phyloP scores from a whole-genome alignment of 306 rosid species.

The Gastrolobium villosum region DNA sequence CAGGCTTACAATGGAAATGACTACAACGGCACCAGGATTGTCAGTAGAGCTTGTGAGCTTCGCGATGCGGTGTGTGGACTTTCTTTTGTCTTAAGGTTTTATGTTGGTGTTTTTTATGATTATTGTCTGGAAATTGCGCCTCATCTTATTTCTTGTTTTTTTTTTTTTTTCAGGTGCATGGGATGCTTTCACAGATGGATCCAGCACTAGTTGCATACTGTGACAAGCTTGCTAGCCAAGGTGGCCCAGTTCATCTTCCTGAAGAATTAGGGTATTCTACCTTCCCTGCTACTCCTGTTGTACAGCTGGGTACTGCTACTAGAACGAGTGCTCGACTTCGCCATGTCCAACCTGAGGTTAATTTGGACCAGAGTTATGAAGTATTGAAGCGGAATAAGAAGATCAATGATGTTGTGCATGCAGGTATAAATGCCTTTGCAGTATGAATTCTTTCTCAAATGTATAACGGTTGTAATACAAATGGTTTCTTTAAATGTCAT shows the following conservation, averaged over 20 bases:
- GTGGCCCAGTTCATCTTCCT: constrained; percentile 82
- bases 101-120: constrained; percentile 11
- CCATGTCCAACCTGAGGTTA: constrained; percentile 84
- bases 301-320: constrained; percentile 75
- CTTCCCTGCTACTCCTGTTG: constrained; percentile 79
- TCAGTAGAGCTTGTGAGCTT: constrained; percentile 93
- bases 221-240: constrained; percentile 89
- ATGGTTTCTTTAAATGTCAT: constrained; percentile 7
- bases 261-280: constrained; percentile 73
- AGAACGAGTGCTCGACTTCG: constrained; percentile 93
- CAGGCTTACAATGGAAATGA: constrained; percentile 95
- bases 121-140: constrained; percentile 38
- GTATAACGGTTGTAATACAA: background rate
- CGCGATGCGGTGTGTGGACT: constrained; percentile 80
- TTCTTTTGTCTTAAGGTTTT: constrained; percentile 45
- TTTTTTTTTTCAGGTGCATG: constrained; percentile 71
- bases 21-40: constrained; percentile 92
- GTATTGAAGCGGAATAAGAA: constrained; percentile 75
- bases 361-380: constrained; percentile 77
- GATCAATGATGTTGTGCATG: constrained; percentile 58
- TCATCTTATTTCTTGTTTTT: constrained; percentile 31
- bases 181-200: constrained; percentile 99
- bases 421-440: constrained; percentile 65
- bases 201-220: constrained; percentile 87
- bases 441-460: background rate